A percentile compares a stretch with the other conserved stretches of the same genome.
Evolutionary conservation across 2,329 filamentous ascomycete genomes (phyloP).

Genomic region (Claviceps spartinae): DNA sequence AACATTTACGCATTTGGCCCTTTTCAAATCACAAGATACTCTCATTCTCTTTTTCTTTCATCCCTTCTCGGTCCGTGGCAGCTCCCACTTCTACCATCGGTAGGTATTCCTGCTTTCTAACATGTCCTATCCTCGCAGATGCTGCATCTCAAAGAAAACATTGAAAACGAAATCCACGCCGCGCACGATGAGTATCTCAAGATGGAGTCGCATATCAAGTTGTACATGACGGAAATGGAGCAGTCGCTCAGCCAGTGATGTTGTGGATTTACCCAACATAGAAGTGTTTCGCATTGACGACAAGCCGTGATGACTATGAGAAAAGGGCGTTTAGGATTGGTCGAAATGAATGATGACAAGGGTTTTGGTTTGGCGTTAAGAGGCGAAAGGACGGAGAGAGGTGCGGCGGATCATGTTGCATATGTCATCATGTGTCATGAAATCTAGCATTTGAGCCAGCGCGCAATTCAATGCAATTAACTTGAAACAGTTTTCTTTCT

Average conservation of each 20-base stretch:
- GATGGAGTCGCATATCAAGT: conserved; percentile 91
- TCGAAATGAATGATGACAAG: not conserved
- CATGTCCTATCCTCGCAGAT: conserved; percentile 44
- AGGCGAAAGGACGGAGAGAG: not conserved
- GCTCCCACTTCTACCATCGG: too few species aligned
- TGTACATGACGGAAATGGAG: conserved; percentile 99
- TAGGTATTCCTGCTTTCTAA: not conserved
- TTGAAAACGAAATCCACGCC: conserved; percentile 82
- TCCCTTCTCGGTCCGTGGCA: too few species aligned
- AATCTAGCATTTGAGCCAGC: not conserved
- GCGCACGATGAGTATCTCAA: conserved; percentile 93
- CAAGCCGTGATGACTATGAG: not conserved
- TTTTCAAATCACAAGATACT: too few species aligned
- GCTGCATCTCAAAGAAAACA: conserved; percentile 93
- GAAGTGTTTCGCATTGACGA: not conserved
- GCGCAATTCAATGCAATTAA: too few species aligned
- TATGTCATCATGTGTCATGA: not conserved
- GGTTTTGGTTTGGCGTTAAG: conserved; percentile 21
- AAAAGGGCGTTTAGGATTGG: not conserved
- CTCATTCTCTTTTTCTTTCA: not conserved
- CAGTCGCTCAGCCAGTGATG: conserved; percentile 45
- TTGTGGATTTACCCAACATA: conserved; percentile 1
- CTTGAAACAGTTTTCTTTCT: too few species aligned
- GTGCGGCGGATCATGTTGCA: not conserved
- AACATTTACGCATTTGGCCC: too few species aligned